Base-by-base conservation (phyloP, 768 basidiomycete genomes). In the Omphalotus guepiniiformis region DNA sequence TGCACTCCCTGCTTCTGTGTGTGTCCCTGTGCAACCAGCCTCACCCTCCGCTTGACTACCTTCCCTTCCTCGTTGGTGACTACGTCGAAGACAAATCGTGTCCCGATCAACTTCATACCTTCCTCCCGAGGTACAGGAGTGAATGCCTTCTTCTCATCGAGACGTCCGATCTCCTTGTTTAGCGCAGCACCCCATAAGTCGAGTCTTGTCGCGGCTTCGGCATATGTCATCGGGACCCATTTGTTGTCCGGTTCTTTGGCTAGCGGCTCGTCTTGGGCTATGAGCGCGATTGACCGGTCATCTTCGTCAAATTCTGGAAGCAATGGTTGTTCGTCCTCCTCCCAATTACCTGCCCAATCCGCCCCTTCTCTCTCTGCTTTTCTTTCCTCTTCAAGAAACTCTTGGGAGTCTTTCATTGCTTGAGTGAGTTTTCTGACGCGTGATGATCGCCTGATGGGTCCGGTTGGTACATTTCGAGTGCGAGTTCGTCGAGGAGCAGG, bases 1-100 rank as follows among this genome's bases (percentile, higher is more conserved):
- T 70, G 66, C 15, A 68, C 41, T 3, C 71, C 69, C 3, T 52
- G 56, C 3, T 61, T 51, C 53, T 73, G 71, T 0, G 55, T 50
- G 54, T 59, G 72, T 0, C 59, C 58, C 42, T 59, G 54, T n/a
- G 55, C 56, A 1, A 61, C 55, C 6, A 59, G 25, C 1, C 53
- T 42, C 0, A 56, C 58, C 55, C 73, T 72, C 51, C 62, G 53
- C 9, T 58, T 51, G 0, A 46, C 43, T 25, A 68, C 47, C 0
- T 53, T 51, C 7, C 67, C 67, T 7, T 56, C 36, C 3, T 49
- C 53, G 38, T 70, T 32, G 9, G n/a, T 9, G 9, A 9, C n/a
- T n/a, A 32, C 9, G n/a, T n/a, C n/a, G n/a, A 32, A 32, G 30
- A 32, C 30, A 9, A 9, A 32, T 32, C n/a, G 9, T n/a, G 30